These are phyloP conservation scores for Daldinia grandis DNA, from an alignment of 495 filamentous ascomycete genomes.

Conservation along the genomic window DNA sequence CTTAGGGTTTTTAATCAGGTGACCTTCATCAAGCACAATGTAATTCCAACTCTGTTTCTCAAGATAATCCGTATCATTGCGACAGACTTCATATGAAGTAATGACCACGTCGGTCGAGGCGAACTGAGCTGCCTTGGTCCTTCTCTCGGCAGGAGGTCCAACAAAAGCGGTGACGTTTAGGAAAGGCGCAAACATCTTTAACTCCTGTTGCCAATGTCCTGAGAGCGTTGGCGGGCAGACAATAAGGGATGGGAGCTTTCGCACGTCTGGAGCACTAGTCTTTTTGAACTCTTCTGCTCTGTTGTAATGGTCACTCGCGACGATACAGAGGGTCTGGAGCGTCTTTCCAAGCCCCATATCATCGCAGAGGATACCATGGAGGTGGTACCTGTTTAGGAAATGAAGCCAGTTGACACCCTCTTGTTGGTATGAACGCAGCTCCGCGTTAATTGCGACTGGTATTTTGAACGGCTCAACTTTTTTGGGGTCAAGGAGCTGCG, in stretches of 20 bases:
- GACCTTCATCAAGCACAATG: conserved; percentile 94
- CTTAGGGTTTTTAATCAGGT: conserved; percentile 97
- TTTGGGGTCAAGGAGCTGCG: conserved; percentile 92
- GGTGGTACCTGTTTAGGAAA: conserved; percentile 96
- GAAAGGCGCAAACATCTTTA: conserved; percentile 94
- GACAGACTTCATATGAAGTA: conserved; percentile 96
- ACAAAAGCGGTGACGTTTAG: conserved; percentile 88
- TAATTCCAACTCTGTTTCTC: conserved; percentile 92
- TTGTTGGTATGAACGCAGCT: conserved; percentile 95
- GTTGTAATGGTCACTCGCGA: conserved; percentile 94
- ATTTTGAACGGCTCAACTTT: conserved; percentile 95
- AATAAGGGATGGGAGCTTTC: conserved; percentile 88
- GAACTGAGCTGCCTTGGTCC: conserved; percentile 70
- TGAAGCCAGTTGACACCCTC: conserved; percentile 99
- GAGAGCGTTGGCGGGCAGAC: conserved; percentile 97
- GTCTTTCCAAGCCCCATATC: conserved; percentile 99
- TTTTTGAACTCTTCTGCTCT: conserved; percentile 87
- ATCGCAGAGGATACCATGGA: conserved; percentile 98
- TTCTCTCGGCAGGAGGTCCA: conserved; percentile 82
- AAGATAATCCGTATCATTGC: conserved; percentile 90
- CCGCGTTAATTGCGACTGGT: conserved; percentile 95
- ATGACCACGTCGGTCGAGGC: conserved; percentile 87
- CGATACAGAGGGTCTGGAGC: conserved; percentile 95
- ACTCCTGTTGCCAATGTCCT: conserved; percentile 98
- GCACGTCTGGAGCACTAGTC: conserved; percentile 76